phyloP scores from a whole-genome alignment of 2,329 filamentous ascomycete species.

The Fusarium drepaniforme region DNA sequence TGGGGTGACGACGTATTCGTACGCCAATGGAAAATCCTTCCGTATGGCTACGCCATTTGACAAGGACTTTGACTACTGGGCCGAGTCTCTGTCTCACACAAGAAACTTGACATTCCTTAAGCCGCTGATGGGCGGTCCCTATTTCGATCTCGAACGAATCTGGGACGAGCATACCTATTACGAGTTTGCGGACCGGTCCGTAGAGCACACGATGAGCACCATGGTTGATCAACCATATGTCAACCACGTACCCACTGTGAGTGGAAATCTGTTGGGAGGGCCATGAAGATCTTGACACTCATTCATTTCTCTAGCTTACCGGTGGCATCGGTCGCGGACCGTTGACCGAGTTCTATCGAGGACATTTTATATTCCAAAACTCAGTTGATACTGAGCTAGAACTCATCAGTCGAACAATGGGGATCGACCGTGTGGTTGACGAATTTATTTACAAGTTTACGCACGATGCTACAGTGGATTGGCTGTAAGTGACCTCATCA shows the following conservation, averaged over 20 bases:
- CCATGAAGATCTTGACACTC: background rate
- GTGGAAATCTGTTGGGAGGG: conserved; percentile 31
- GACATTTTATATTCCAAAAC: conserved; percentile 83
- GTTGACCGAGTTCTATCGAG: conserved; percentile 75
- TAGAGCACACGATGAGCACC: conserved; percentile 82
- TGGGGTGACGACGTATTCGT: conserved; percentile 56
- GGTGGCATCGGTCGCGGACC: conserved; percentile 76
- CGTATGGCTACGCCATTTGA: conserved; percentile 58
- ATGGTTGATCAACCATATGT: conserved; percentile 87
- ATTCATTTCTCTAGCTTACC: conserved; percentile 56
- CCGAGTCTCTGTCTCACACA: conserved; percentile 74
- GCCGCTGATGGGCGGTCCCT: conserved; percentile 70
- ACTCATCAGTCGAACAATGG: conserved; percentile 78
- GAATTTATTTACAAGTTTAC: conserved; percentile 77
- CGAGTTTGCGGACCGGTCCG: conserved; percentile 77
- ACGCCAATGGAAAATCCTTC: conserved; percentile 53
- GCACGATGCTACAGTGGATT: conserved; percentile 72
- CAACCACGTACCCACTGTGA: conserved; percentile 79
- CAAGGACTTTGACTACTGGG: conserved; percentile 60
- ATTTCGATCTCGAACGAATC: conserved; percentile 80
- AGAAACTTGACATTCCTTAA: conserved; percentile 76
- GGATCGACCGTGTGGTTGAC: conserved; percentile 78
- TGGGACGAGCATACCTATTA: conserved; percentile 84
- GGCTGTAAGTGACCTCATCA: conserved; percentile 67
- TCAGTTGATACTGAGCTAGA: conserved; percentile 75